A percentile compares a stretch with the other conserved stretches of the same genome.
These are phyloP conservation scores for Nasturtium officinale DNA, from an alignment of 345 rosid genomes.

Conservation along the genomic window DNA sequence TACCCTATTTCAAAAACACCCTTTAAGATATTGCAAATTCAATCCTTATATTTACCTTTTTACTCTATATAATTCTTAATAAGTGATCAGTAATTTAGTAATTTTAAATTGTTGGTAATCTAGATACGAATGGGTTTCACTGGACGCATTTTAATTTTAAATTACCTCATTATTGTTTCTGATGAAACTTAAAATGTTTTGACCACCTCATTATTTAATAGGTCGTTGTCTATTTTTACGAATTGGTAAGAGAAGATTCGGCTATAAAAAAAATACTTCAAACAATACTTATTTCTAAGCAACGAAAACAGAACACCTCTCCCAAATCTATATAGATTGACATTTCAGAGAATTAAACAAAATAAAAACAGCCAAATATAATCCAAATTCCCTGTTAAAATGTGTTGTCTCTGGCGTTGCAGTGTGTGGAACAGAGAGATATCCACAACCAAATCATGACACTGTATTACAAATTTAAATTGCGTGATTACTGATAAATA, in stretches of 20 bases:
- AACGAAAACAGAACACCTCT: background rate
- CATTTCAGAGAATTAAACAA: slow-evolving; percentile 1
- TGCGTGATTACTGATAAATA: background rate
- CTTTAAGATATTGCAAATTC: too few species aligned
- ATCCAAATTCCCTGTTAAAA: background rate
- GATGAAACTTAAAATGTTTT: too few species aligned
- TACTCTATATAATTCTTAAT: background rate
- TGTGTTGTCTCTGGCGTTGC: slow-evolving; percentile 26
- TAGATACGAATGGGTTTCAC: background rate
- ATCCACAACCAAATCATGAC: slow-evolving; percentile 35
- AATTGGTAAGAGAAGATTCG: background rate
- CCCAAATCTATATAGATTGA: background rate
- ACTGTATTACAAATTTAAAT: slow-evolving; percentile 1
- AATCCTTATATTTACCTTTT: background rate
- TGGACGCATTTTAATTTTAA: background rate
- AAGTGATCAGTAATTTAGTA: background rate
- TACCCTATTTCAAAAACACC: too few species aligned
- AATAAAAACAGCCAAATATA: background rate
- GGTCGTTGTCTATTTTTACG: background rate
- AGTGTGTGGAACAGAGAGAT: slow-evolving; percentile 34
- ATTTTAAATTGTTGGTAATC: background rate
- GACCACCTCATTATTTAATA: background rate
- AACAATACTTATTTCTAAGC: background rate
- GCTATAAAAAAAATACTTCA: background rate
- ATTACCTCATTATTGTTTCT: background rate